Base-by-base conservation (phyloP, 352 stramenopile species). In the Thalassiosira exigua region DNA sequence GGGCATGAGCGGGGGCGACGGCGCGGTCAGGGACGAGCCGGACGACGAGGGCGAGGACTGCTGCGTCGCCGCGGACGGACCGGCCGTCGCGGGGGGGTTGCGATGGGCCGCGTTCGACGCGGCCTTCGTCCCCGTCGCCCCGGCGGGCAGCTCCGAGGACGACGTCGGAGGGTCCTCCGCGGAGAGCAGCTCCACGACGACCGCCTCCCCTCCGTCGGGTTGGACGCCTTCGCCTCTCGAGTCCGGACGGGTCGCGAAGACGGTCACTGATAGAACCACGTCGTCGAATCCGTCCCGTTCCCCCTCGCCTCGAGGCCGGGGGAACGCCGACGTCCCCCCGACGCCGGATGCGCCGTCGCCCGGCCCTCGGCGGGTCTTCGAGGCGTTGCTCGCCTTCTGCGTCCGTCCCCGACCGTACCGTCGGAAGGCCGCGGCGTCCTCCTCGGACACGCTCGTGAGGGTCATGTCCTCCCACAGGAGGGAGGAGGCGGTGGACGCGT, bases 381-480 rank as follows among this genome's bases (percentile, higher is more conserved):
- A 48, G 11, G 39, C n/a, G n/a, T n/a, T 48, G 11, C 39, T 48
- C 39, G 39, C 11, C 39, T n/a, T 48, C 39, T n/a, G n/a, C 39
- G 11, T 48, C 39, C 39, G 39, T 48, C 39, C 21, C 29, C 24
- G 66, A 12, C 58, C 52, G 53, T 72, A 60, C 44, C 51, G 46
- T 59, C 67, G 51, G 42, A 81, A 81, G 5, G 70, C 64, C 2
- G 56, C 69, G 27, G 69, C 77, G 62, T 85, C 77, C 42, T 85
- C 77, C 27, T 80, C 77, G 12, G 48, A 70, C 1, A 85, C 77
- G 53, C 56, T 75, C n/a, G 70, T 85, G 29, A 85, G 50, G 17
- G 77, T 85, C 50, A 71, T 72, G 33, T 85, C 77, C 62, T 85
- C 77, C 77, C 77, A 85, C 26, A 85, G 46, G n/a, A 85, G 44